Conservation (phyloP, 768 basidiomycete species). For the Suillus sp. region DNA sequence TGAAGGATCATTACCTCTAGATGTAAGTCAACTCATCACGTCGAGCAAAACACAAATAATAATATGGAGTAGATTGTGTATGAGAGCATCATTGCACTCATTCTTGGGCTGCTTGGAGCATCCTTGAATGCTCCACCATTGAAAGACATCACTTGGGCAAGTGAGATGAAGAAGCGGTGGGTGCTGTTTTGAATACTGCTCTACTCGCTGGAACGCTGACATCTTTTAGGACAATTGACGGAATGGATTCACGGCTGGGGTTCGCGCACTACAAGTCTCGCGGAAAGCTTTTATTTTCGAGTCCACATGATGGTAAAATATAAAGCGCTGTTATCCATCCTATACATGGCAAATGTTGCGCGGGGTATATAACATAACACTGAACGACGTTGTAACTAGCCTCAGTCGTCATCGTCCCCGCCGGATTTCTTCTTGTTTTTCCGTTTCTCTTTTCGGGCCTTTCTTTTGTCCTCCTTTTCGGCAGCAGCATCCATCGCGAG, state of each 20-base stretch:
- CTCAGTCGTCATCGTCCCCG: constrained; percentile 38
- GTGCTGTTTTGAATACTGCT: constrained; percentile 23
- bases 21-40: constrained; percentile 43
- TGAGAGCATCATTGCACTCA: constrained; percentile 63
- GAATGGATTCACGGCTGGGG: constrained; percentile 68
- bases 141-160: constrained; percentile 86
- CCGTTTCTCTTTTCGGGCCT: constrained; percentile 77
- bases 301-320: constrained; percentile 9
- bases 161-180: constrained; percentile 84
- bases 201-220: background rate
- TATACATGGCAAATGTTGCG: constrained; percentile 3
- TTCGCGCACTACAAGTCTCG: constrained; percentile 68
- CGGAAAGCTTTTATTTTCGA: constrained; percentile 39
- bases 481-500: constrained; percentile 75
- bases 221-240: constrained; percentile 62
- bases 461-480: constrained; percentile 65
- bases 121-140: constrained; percentile 66
- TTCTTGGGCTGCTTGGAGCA: constrained; percentile 74
- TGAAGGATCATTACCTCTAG: constrained; percentile 63
- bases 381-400: background rate
- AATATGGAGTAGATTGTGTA: constrained; percentile 54
- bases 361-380: constrained; percentile 7
- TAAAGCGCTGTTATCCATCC: constrained; percentile 7
- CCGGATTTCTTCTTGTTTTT: constrained; percentile 41
- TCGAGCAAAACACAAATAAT: background rate